These are phyloP conservation scores for Talaromyces sp. DNA, from an alignment of 2,329 filamentous ascomycete species.

Conservation along the genomic window DNA sequence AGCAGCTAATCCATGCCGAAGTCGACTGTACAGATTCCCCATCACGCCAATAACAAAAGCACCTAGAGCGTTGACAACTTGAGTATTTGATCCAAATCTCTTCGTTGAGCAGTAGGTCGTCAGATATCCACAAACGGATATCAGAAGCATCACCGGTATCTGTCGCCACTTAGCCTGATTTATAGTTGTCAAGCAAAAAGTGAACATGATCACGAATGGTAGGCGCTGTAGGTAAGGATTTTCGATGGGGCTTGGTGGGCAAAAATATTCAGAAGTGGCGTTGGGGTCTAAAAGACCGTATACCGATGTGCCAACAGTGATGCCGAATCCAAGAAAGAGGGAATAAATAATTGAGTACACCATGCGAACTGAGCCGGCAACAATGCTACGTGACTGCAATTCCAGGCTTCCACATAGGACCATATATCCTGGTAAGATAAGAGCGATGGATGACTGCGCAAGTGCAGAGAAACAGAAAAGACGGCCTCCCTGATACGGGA, in stretches of 20 bases:
- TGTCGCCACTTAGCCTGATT: slow-evolving; percentile 82
- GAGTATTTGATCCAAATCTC: slow-evolving; percentile 66
- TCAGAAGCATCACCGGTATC: slow-evolving; percentile 71
- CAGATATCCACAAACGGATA: slow-evolving; percentile 70
- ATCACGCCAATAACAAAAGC: slow-evolving; percentile 76
- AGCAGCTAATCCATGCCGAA: slow-evolving; percentile 73
- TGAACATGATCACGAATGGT: slow-evolving; percentile 71
- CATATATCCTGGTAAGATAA: slow-evolving; percentile 69
- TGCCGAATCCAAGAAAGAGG: slow-evolving; percentile 68
- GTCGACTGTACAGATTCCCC: slow-evolving; percentile 74
- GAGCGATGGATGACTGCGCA: slow-evolving; percentile 68
- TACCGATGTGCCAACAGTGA: slow-evolving; percentile 63
- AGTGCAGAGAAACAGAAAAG: slow-evolving; percentile 71
- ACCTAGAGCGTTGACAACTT: slow-evolving; percentile 74
- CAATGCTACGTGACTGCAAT: slow-evolving; percentile 65
- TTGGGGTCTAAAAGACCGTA: slow-evolving; percentile 59
- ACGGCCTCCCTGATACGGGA: slow-evolving; percentile 46
- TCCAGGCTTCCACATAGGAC: slow-evolving; percentile 62
- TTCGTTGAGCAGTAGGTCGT: slow-evolving; percentile 73
- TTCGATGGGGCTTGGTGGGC: slow-evolving; percentile 50
- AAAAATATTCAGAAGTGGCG: slow-evolving; percentile 51
- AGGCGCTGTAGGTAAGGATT: slow-evolving; percentile 56
- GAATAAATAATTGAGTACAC: slow-evolving; percentile 74
- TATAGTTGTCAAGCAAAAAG: slow-evolving; percentile 71
- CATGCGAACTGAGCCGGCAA: slow-evolving; percentile 71